A percentile compares a stretch with the other conserved stretches of the same genome.
Evolutionary conservation across 2,329 filamentous ascomycete genomes (phyloP).

Genomic region (Fusarium fracticaudum): DNA sequence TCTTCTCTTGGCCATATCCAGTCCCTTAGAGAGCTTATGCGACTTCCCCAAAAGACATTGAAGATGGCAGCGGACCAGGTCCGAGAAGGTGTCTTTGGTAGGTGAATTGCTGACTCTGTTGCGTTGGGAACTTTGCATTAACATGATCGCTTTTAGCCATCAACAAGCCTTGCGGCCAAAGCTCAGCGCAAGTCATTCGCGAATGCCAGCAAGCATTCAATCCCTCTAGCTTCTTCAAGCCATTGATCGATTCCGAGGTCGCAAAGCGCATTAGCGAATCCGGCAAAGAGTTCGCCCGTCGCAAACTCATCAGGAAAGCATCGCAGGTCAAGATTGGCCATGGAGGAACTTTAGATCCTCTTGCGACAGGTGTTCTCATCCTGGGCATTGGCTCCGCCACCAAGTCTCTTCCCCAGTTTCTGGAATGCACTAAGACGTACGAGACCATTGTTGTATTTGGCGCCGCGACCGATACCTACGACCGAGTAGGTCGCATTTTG

Average conservation of each 20-base stretch:
- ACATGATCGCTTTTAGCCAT: conserved; percentile 68
- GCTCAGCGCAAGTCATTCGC: conserved; percentile 90
- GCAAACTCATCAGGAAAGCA: conserved; percentile 64
- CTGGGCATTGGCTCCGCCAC: conserved; percentile 88
- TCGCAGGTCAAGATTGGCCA: conserved; percentile 92
- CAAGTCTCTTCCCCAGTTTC: conserved; percentile 80
- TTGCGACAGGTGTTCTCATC: conserved; percentile 93
- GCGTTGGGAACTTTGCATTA: conserved; percentile 9
- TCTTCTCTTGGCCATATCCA: conserved; percentile 12
- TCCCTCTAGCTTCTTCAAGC: conserved; percentile 79
- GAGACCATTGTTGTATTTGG: conserved; percentile 91
- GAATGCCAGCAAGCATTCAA: conserved; percentile 88
- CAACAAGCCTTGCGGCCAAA: conserved; percentile 88
- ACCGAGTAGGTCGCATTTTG: conserved; percentile 84
- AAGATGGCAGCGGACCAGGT: conserved; percentile 65
- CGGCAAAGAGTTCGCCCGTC: conserved; percentile 67
- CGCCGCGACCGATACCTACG: conserved; percentile 91
- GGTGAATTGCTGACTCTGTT: conserved; percentile 34
- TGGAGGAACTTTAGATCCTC: conserved; percentile 92
- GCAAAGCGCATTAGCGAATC: conserved; percentile 65
- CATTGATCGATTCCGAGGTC: conserved; percentile 75
- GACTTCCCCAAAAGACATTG: conserved; percentile 45
- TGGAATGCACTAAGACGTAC: conserved; percentile 92
- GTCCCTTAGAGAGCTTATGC: conserved; percentile 43
- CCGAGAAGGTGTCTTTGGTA: conserved; percentile 69